Conservation (phyloP, 164 flowering plant species). For the Nymphaea colorata region DNA sequence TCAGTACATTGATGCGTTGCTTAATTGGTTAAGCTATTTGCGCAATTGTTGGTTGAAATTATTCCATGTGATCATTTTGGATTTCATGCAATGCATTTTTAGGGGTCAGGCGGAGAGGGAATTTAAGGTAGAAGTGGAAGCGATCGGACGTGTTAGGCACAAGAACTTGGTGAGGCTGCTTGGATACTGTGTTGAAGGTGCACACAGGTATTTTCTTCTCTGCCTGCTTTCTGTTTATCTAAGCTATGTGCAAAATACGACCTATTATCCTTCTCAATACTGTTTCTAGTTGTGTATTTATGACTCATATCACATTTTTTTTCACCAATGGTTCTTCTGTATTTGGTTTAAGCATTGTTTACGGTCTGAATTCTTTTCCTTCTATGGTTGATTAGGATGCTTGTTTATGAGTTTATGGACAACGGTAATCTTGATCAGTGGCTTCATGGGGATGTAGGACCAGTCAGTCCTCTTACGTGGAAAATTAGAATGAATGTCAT, state of each 20-base stretch:
- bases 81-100: constrained; percentile 1
- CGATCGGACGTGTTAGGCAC: constrained; percentile 95
- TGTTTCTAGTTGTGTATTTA: background rate
- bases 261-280: background rate
- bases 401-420: constrained; percentile 90
- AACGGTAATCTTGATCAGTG: constrained; percentile 95
- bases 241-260: background rate
- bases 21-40: no score
- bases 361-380: background rate
- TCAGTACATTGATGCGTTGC: no score
- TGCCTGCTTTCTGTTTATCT: background rate
- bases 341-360: background rate
- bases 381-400: constrained; percentile 51
- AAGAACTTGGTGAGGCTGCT: constrained; percentile 92
- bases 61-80: constrained; percentile 6
- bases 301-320: background rate
- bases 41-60: background rate
- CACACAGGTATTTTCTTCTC: constrained; percentile 53
- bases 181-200: constrained; percentile 97
- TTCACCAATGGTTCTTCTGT: background rate
- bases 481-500: constrained; percentile 79
- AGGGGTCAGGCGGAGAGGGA: constrained; percentile 98
- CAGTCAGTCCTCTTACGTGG: constrained; percentile 90
- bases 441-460: constrained; percentile 96
- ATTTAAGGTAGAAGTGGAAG: constrained; percentile 91